Evolutionary conservation across 768 basidiomycete species (phyloP), one percentile per base, ranked within the genome.

Genomic region (Termitomyces bulborhizus): DNA sequence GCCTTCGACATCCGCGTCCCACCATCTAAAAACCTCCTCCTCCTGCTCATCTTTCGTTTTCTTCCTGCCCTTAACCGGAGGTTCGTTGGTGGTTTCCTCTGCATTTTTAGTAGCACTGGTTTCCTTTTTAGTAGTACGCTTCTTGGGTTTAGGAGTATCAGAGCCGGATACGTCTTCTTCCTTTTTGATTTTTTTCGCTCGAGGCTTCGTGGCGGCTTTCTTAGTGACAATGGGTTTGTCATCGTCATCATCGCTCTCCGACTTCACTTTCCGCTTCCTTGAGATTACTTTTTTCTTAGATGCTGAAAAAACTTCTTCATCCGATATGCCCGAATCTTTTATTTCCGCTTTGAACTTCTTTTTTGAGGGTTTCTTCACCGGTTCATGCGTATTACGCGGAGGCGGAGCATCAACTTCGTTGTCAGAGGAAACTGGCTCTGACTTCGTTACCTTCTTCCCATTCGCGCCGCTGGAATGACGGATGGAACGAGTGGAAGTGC

Each of bases 21-120:
- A 97, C 91, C 92, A 95, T 58, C 82, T 80, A 69, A 83, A 93
- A 46, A 85, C 78, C 54, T 82, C 84, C 54, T 82, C 84, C 53
- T 86, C 87, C 53, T 83, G 79, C 40, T 93, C 90, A 63, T 79
- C 77, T 63, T 75, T 75, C 68, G 75, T 83, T 68, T 77, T 82
- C 70, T 73, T 79, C 43, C 64, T 73, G 58, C 75, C 77, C 58
- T 80, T 80, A 54, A 71, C 68, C 6, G 72, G 67, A 44, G 74
- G 66, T 36, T 50, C 61, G 15, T 63, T 57, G n/a, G 69, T 65
- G 58, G 76, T 73, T 48, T 74, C 72, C 58, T 71, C 80, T 68
- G 73, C 78, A 32, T 54, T 58, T 60, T 77, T 82, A 18, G 61
- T 67, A 16, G 64, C 65, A 57, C 71, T 65, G 59, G 76, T 73